These are phyloP conservation scores for Beta macrorhiza DNA, from an alignment of 179 eudicot species.

Conservation along the genomic window DNA sequence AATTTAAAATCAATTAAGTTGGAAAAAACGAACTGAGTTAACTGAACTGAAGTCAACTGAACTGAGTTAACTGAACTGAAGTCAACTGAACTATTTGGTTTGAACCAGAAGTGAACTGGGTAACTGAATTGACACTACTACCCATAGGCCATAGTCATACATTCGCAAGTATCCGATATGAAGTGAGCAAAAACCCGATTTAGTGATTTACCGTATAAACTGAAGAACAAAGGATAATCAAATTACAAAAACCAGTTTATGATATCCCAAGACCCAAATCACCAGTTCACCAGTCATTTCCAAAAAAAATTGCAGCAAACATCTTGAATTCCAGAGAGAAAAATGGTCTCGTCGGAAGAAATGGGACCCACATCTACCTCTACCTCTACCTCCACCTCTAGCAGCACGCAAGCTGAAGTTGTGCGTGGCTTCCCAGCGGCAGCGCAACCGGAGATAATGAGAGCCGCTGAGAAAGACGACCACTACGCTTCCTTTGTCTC, in stretches of 20 bases:
- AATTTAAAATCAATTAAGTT: too few species aligned
- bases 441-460: conserved; percentile 96
- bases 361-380: neutral
- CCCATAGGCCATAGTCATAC: too few species aligned
- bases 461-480: conserved; percentile 98
- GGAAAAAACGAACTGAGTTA: too few species aligned
- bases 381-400: neutral
- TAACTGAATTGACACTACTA: too few species aligned
- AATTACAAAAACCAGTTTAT: neutral
- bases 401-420: conserved; percentile 18
- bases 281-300: neutral
- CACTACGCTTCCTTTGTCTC: conserved; percentile 89
- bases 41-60: too few species aligned
- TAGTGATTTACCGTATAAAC: neutral
- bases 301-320: neutral
- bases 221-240: neutral
- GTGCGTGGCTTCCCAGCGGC: conserved; percentile 62
- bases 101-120: too few species aligned
- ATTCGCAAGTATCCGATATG: neutral
- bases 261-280: neutral
- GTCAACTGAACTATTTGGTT: too few species aligned
- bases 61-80: too few species aligned
- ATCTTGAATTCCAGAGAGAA: neutral
- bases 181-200: neutral
- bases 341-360: neutral